Conservation (phyloP, 306 rosid species). For the Styphnolobium japonicum region DNA sequence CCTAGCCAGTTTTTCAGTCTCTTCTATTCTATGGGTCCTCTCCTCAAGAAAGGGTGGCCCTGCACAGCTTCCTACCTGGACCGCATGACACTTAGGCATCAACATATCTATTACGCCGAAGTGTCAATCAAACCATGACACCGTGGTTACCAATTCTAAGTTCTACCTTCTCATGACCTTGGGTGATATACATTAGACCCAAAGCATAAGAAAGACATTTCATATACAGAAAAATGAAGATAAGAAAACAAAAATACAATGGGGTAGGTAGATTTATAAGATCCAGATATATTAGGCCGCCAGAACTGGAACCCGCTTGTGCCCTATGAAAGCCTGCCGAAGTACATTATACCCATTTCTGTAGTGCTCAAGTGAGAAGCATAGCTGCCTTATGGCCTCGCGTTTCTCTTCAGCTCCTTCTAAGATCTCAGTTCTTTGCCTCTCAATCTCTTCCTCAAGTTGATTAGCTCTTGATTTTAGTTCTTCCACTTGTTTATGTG, state of each 20-base stretch:
- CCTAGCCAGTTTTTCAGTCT: not conserved
- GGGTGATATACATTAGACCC: constrained; percentile 18
- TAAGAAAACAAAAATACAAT: not conserved
- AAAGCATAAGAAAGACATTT: constrained; percentile 7
- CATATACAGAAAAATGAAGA: not conserved
- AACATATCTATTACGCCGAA: not conserved
- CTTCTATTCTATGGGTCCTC: not conserved
- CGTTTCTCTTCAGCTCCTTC: constrained; percentile 87
- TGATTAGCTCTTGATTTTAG: constrained; percentile 38
- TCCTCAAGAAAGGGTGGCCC: not conserved
- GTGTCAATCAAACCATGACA: not conserved
- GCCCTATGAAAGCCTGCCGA: constrained; percentile 42
- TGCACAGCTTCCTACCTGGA: constrained; percentile 15
- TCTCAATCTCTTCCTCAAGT: constrained; percentile 67
- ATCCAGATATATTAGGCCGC: constrained; percentile 29
- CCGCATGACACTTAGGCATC: not conserved
- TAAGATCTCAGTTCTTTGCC: constrained; percentile 47
- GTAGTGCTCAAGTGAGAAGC: constrained; percentile 83
- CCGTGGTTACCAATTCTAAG: constrained; percentile 11
- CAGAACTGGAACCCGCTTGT: constrained; percentile 48
- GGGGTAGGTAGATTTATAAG: not conserved
- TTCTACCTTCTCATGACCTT: constrained; percentile 24
- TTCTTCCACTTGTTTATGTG: constrained; percentile 40
- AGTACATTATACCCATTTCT: constrained; percentile 55
- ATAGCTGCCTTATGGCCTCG: constrained; percentile 89